Evolutionary conservation across 164 flowering plant genomes (phyloP), one percentile per base, ranked within the genome.

Genomic region (Magnolia changhungtana): DNA sequence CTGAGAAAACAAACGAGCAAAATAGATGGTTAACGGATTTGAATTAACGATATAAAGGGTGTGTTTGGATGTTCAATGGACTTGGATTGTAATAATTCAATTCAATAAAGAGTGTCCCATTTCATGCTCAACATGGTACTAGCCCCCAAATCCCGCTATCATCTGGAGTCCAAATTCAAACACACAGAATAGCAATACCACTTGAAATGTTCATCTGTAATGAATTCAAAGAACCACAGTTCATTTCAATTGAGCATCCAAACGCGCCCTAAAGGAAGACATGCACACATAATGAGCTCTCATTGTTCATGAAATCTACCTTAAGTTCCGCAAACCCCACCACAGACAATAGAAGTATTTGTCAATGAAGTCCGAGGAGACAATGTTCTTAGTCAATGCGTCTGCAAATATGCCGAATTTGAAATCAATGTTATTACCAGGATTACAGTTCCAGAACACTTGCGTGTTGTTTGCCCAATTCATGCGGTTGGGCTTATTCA

Each of bases 271-370:
- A 55, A 55, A 55, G 11, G 61, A 55, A 55, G 18, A 11, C 61
- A 55, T 3, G 10, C 61, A 55, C 13, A 55, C 61, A 55, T 55
- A 11, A 61, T 45, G 20, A 4, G 20, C 45, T 37, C 45, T 37
- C 45, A 37, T 37, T 37, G 8, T 74, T 1, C 23, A 69, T 49
- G 23, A 70, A 77, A 70, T 18, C 50, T 89, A 95, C 99, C 99
- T 93, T 51, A 95, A 82, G 63, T 95, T 84, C 79, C 93, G 97
- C 65, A 93, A 81, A n/a, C 99, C 99, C 98, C 98, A 95, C 99
- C 99, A 95, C 45, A 95, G 79, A 72, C 98, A 88, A 80, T 90
- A 96, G 80, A 94, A 89, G 83, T 92, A 96, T 81, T 90, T 92
- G 50, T 76, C 82, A 18, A 89, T 4, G 70, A 96, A 94, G 66